These are phyloP conservation scores for Moesziomyces sp. DNA, from an alignment of 1,284 basidiomycete genomes.

Conservation along the genomic window DNA sequence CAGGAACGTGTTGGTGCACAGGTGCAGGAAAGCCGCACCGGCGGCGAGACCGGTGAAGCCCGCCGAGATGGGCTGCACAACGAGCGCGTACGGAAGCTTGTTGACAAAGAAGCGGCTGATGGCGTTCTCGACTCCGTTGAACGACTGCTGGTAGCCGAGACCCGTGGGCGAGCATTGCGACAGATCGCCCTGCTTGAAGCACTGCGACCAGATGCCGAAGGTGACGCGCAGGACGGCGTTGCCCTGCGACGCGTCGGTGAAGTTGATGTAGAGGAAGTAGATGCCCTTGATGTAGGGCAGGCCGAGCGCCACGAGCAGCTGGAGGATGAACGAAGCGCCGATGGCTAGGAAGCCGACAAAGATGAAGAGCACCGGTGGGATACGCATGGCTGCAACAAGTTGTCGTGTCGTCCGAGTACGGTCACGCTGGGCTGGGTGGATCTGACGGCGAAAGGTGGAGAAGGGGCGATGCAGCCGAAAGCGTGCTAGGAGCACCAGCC, in stretches of 20 bases:
- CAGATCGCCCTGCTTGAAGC: slow-evolving; percentile 16
- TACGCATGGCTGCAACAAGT: slow-evolving; percentile 20
- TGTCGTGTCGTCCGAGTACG: background rate
- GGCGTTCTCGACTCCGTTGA: slow-evolving; percentile 24
- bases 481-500: slow-evolving; percentile 24
- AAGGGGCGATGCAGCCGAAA: slow-evolving; percentile 1
- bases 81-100: slow-evolving; percentile 55
- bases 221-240: slow-evolving; percentile 15
- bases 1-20: slow-evolving; percentile 57
- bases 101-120: slow-evolving; percentile 39
- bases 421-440: background rate
- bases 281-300: slow-evolving; percentile 58
- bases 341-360: slow-evolving; percentile 54
- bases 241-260: slow-evolving; percentile 14
- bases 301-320: slow-evolving; percentile 53
- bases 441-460: background rate
- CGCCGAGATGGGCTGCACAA: slow-evolving; percentile 57
- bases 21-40: slow-evolving; percentile 52
- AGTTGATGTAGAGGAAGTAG: slow-evolving; percentile 52
- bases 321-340: slow-evolving; percentile 57
- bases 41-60: slow-evolving; percentile 58
- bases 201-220: slow-evolving; percentile 57
- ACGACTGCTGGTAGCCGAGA: slow-evolving; percentile 45
- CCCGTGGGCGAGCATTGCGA: slow-evolving; percentile 37
- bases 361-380: slow-evolving; percentile 35